Evolutionary conservation across 164 flowering plant species (phyloP), one percentile per base, ranked within the genome.

Genomic region (Piper longum): DNA sequence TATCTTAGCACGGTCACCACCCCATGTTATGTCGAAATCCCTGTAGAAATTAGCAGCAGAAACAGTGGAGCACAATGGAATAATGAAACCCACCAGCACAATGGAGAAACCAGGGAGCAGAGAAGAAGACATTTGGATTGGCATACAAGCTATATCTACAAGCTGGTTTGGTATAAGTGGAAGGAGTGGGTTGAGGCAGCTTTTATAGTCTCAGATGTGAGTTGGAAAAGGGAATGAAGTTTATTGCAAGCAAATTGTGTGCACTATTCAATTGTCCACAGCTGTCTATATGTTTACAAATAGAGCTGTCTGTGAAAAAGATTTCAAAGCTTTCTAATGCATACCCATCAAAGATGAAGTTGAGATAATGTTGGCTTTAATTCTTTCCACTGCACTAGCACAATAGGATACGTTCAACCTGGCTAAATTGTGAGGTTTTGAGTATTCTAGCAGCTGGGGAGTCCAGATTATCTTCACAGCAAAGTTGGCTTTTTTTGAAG

Each of bases 1-100:
- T 16, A 78, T 69, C 44, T 67, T 65, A 6, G 69, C 74, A 2
- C 71, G 73, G 3, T 48, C 60, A 17, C 51, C 74, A 13, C 79
- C 79, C 69, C 71, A 78, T 4, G 66, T 70, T n/a, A 73, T 45
- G 41, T 68, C 70, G 42, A 75, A 19, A 57, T 57, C 59, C 41
- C 59, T 19, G 36, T 57, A 57, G 40, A 57, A 57, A 18, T 57
- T 57, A 57, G 59, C 19, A 5, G 59, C 59, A 57, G 59, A n/a
- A 9, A 57, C 59, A 57, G 26, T 1, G 0, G n/a, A n/a, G 41
- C 59, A 57, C 3, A 12, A 0, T 4, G 59, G 36, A 4, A 18
- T 7, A 7, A 56, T 19, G 8, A 56, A 44, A 44, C 7, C 48
- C 48, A 44, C 48, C 48, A 44, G 48, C 48, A 44, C 7, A 44